Evolutionary conservation across 441 rosid species (phyloP).

Genomic region (Iberis amara): DNA sequence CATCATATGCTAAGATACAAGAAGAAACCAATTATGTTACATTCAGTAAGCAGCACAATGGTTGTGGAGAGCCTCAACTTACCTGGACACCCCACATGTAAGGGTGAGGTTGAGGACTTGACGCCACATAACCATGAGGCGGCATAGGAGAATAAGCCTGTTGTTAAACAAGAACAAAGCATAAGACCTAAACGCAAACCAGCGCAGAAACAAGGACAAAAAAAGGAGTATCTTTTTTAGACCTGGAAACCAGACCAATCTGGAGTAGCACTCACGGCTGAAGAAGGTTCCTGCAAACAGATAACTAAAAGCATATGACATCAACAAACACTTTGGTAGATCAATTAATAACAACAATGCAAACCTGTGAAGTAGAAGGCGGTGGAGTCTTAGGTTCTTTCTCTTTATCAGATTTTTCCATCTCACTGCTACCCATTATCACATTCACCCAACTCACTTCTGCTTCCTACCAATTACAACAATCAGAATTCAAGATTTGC

Average conservation of each 20-base stretch:
- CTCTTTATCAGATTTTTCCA: constrained; percentile 61
- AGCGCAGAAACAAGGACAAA: constrained; percentile 65
- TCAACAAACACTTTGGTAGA: not conserved
- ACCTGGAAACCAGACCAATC: constrained; percentile 99
- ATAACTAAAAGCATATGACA: constrained; percentile 56
- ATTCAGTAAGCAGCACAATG: constrained; percentile 27
- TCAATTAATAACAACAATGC: not conserved
- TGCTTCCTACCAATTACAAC: no score
- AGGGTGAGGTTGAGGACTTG: constrained; percentile 91
- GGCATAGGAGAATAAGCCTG: constrained; percentile 84
- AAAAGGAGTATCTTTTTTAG: constrained; percentile 17
- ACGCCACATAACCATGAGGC: constrained; percentile 83
- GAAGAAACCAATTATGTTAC: not conserved
- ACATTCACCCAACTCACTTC: not conserved
- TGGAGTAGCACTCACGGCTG: constrained; percentile 52
- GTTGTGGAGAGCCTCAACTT: not conserved
- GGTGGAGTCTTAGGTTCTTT: constrained; percentile 58
- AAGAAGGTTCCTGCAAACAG: constrained; percentile 59
- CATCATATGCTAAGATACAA: constrained; percentile 70
- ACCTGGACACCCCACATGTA: constrained; percentile 99
- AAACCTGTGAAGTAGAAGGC: constrained; percentile 48
- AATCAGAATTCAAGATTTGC: no score
- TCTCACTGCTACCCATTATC: constrained; percentile 67
- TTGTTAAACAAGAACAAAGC: constrained; percentile 29
- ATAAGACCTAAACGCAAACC: constrained; percentile 21